phyloP scores from a whole-genome alignment of 2,329 filamentous ascomycete genomes.

The Bimuria novae-zelandiae region DNA sequence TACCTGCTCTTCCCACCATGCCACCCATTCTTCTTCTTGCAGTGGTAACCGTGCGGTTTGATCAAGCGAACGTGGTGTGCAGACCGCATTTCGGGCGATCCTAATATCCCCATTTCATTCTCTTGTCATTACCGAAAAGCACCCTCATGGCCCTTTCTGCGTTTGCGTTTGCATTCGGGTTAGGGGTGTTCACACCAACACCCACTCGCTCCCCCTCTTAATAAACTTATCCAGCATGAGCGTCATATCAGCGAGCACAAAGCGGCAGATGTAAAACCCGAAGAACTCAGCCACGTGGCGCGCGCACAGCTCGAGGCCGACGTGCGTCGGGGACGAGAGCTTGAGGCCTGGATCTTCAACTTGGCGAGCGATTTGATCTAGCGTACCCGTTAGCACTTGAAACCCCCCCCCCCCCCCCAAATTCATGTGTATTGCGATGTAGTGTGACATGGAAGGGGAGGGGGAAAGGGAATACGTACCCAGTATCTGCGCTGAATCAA shows the following conservation, averaged over 20 bases:
- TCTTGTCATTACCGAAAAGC: background rate
- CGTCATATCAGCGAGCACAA: conserved; percentile 83
- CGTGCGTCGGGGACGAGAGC: conserved; percentile 90
- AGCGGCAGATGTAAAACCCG: conserved; percentile 93
- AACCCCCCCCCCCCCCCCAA: too few species aligned
- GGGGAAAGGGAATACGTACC: conserved; percentile 66
- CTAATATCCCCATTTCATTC: conserved; percentile 12
- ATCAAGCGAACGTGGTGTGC: too few species aligned
- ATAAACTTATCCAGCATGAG: conserved; percentile 94
- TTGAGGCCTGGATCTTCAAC: conserved; percentile 93
- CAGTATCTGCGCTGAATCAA: conserved; percentile 89
- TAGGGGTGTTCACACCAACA: conserved; percentile 63
- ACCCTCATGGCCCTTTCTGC: too few species aligned
- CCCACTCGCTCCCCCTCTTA: conserved; percentile 96
- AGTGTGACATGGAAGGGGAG: background rate
- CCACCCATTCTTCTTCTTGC: too few species aligned
- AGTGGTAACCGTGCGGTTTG: too few species aligned
- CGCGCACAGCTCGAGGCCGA: conserved; percentile 90
- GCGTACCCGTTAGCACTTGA: conserved; percentile 14
- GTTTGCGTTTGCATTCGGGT: too few species aligned
- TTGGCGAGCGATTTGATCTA: conserved; percentile 94
- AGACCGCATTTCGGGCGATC: background rate
- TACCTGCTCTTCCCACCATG: too few species aligned
- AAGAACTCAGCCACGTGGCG: conserved; percentile 97
- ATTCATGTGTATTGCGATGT: too few species aligned